These are phyloP conservation scores for Phytophthora syringae DNA, from an alignment of 352 stramenopile species.

Conservation along the genomic window DNA sequence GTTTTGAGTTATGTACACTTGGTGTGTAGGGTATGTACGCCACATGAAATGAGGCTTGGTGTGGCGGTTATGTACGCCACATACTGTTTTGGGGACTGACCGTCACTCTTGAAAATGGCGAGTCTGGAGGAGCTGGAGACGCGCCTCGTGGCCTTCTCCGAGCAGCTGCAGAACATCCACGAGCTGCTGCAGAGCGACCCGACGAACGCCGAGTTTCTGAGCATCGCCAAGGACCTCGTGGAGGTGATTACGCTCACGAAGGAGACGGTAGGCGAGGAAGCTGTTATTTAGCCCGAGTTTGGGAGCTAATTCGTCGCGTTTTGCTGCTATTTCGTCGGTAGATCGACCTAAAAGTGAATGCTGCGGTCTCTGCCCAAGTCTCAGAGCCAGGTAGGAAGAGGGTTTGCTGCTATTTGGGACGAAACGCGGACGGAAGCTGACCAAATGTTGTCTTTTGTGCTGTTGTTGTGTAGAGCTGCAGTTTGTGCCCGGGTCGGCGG, in stretches of 20 bases:
- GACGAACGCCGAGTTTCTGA: constrained; percentile 75
- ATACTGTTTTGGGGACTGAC: background rate
- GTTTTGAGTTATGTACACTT: too few species aligned
- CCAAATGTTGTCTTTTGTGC: constrained; percentile 1
- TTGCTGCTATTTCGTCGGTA: constrained; percentile 13
- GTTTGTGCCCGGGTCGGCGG: constrained; percentile 55
- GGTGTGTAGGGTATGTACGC: too few species aligned
- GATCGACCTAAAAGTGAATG: constrained; percentile 48
- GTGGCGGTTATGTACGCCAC: background rate
- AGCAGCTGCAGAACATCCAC: constrained; percentile 86
- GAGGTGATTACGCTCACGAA: constrained; percentile 89
- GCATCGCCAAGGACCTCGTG: constrained; percentile 80
- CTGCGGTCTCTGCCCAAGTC: background rate
- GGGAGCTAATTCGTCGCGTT: constrained; percentile 8
- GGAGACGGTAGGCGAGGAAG: constrained; percentile 56
- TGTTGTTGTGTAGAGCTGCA: constrained; percentile 34
- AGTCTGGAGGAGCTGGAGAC: constrained; percentile 77
- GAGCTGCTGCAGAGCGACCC: constrained; percentile 76
- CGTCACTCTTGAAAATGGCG: constrained; percentile 11
- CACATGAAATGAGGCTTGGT: background rate
- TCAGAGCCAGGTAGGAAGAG: constrained; percentile 8
- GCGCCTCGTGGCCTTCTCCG: constrained; percentile 78
- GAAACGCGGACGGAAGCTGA: constrained; percentile 6
- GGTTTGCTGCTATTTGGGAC: background rate
- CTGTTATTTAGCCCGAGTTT: background rate